Base-by-base conservation (phyloP, 2,329 filamentous ascomycete genomes). In the Trichoderma citrinoviride region DNA sequence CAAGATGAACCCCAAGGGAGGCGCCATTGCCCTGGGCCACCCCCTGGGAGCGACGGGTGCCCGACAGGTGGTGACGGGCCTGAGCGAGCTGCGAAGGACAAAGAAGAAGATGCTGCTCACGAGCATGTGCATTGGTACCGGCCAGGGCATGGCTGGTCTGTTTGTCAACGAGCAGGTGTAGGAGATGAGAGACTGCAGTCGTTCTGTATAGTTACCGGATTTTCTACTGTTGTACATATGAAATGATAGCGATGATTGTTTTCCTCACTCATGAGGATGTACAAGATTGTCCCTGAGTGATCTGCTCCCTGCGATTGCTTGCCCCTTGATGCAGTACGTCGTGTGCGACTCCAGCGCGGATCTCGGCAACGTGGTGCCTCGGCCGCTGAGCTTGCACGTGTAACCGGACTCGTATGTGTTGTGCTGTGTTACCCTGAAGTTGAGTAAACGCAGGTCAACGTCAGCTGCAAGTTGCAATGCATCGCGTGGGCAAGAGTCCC, bases 41-140 rank as follows among this genome's bases (percentile, higher is more conserved):
- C 91, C 91, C 4, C 82, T 94, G n/a, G 91, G 91, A 33, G 85
- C 87, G 69, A 95, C 91, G 1, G 91, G 91, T 67, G 81, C 89
- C 1, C 80, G 91, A 72, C 91, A 94, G 77, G 92, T 98, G 70
- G 92, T 95, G 67, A 98, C 95, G 0, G 91, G 94, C 21, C 77
- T 97, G 74, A 93, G 90, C 73, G 93, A 97, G 83, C 87, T 89
- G 72, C 84, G 92, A 73, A 86, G 91, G 74, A 88, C 87, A 68
- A 92, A 92, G 84, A 94, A 94, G 85, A 96, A 93, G 90, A 83
- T 97, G 70, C 78, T 97, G 67, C 80, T 98, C 73, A 97, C 92
- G 21, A 95, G 90, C 75, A 98, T 97, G 93, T 97, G 87, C 74
- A 87, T 89, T 67, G 87, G 87, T 43, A 89, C 87, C 7, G 87